Evolutionary conservation across 305 asterid species (phyloP), one percentile per base, ranked within the genome.

Genomic region (Fraxinus velutina): DNA sequence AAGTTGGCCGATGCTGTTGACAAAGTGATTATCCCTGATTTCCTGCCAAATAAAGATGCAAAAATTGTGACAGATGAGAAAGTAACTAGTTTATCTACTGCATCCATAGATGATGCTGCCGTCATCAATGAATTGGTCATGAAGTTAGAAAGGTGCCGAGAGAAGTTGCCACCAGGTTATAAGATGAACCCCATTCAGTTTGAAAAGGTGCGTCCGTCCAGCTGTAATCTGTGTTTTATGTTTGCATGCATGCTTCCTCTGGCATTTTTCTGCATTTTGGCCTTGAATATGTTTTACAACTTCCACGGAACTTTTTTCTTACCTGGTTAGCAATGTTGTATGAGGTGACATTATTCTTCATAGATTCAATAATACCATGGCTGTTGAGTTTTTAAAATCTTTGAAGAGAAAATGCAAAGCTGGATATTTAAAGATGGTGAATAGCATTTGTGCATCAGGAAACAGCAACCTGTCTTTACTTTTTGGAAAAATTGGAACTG

Each of bases 161-260:
- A 75, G 84, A 78, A 80, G 77, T 73, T 87, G 79, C 88, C 83
- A 71, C 33, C 86, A 8, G 86, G 86, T 39, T 87, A 76, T 78
- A 87, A 85, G 82, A 82, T 87, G 89, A 87, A 87, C 21, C 89
- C 89, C 76, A 84, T 87, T 83, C 88, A 82, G 70, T 87, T 87
- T 75, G 89, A 84, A 75, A 87, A 87, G 88, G 89, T 87, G 68
- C 4, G 29, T 57, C 68, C 6, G 27, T 57, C 12, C 3, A 19
- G 22, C 68, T 19, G 27, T 17, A n/a, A n/a, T 57, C 68, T 19
- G 27, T 55, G 10, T 6, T n/a, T 19, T 57, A n/a, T n/a, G 22
- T 57, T 57, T 57, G 68, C 68, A 57, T 57, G 29, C 68, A n/a
- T 57, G 68, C 68, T 55, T 6, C 68, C 8, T 17, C 27, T 2